Evolutionary conservation across 164 flowering plant species (phyloP).

Genomic region (Chimonanthus praecox): DNA sequence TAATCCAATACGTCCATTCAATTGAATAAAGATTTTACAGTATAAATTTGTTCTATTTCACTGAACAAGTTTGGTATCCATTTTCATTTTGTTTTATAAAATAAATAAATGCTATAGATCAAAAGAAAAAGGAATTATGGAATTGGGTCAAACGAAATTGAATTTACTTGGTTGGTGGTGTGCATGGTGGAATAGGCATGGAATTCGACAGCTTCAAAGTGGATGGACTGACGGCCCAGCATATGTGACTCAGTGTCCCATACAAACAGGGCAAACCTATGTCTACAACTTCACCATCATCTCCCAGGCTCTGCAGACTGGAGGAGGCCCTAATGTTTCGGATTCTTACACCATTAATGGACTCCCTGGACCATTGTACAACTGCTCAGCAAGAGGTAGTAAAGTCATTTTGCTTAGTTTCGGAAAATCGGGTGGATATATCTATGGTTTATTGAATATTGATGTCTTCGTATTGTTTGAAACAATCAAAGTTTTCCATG

Average conservation of each 20-base stretch:
- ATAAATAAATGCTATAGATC: too few species aligned
- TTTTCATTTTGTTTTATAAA: too few species aligned
- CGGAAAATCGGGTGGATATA: background rate
- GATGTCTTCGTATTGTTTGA: too few species aligned
- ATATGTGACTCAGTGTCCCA: constrained; percentile 54
- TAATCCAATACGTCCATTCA: too few species aligned
- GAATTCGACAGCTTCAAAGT: constrained; percentile 37
- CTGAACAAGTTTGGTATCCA: too few species aligned
- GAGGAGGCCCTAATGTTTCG: constrained; percentile 50
- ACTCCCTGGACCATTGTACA: constrained; percentile 49
- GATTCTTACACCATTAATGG: constrained; percentile 60
- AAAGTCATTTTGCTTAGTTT: background rate
- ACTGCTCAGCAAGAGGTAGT: constrained; percentile 40
- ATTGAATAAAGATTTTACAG: too few species aligned
- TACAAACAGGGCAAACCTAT: constrained; percentile 37
- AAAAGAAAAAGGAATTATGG: too few species aligned
- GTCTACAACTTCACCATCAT: constrained; percentile 52
- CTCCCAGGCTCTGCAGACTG: constrained; percentile 35
- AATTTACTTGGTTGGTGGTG: background rate
- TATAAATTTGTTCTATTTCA: too few species aligned
- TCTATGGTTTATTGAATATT: background rate
- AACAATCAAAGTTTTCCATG: background rate
- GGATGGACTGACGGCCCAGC: constrained; percentile 61
- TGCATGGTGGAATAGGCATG: constrained; percentile 31
- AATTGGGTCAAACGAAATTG: background rate